Percentiles rank a stretch among this genome's conserved stretches.
These are phyloP conservation scores for Pseudopyricularia javanii DNA, from an alignment of 2,329 filamentous ascomycete genomes.

Conservation along the genomic window DNA sequence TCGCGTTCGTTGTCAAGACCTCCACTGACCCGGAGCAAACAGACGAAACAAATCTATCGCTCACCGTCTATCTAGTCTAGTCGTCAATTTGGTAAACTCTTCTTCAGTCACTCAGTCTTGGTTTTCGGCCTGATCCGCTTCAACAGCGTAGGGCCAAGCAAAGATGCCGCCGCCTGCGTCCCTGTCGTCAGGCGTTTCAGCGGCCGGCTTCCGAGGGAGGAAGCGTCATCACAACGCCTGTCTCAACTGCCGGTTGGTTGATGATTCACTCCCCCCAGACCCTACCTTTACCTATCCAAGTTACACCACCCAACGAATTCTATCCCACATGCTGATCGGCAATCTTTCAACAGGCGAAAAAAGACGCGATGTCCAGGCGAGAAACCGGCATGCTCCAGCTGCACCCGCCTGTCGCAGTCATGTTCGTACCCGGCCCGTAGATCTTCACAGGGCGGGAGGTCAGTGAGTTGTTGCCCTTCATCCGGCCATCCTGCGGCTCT, in stretches of 20 bases:
- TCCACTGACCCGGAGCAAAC: no score
- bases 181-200: neutral
- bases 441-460: neutral
- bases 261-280: neutral
- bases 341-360: conserved; percentile 23
- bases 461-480: neutral
- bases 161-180: neutral
- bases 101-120: no score
- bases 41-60: no score
- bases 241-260: conserved; percentile 2
- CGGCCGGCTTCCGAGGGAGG: neutral
- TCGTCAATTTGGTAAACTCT: no score
- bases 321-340: neutral
- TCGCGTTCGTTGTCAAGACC: neutral
- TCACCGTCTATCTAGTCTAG: no score
- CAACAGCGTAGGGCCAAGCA: no score
- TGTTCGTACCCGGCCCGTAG: conserved; percentile 9
- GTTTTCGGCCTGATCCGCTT: no score
- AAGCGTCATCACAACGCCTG: conserved; percentile 1
- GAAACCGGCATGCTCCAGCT: conserved; percentile 37
- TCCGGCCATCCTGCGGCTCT: neutral
- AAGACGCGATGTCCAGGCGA: conserved; percentile 39
- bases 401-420: conserved; percentile 31
- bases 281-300: neutral
- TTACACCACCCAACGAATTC: neutral